Percentiles rank a stretch among this genome's conserved stretches.
These are phyloP conservation scores for Aureobasidium sp. DNA, from an alignment of 2,329 filamentous ascomycete genomes.

Conservation along the genomic window DNA sequence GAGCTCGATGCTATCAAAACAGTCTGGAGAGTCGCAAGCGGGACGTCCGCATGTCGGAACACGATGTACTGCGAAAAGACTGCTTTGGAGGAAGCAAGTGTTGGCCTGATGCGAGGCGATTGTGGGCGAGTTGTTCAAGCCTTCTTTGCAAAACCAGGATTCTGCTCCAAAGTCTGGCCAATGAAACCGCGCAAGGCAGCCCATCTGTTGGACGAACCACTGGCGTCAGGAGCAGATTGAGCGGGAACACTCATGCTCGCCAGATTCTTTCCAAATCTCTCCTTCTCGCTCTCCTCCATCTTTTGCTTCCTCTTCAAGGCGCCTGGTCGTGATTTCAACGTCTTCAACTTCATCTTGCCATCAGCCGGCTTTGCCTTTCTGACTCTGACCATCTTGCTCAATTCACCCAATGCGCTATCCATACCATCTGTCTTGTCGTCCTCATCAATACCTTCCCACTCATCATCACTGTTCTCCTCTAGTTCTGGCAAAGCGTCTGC, in stretches of 20 bases:
- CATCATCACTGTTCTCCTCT: conserved; percentile 39
- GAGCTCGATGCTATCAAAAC: neutral
- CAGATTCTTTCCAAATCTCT: conserved; percentile 77
- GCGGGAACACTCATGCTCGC: conserved; percentile 52
- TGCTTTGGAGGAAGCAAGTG: neutral
- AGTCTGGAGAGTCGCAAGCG: no score
- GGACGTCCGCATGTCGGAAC: neutral
- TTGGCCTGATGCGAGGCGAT: neutral
- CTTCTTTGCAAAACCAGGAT: conserved; percentile 58
- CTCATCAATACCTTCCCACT: conserved; percentile 29
- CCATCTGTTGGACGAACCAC: conserved; percentile 56
- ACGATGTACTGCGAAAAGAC: neutral
- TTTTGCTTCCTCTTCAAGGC: conserved; percentile 77
- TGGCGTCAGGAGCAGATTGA: conserved; percentile 28
- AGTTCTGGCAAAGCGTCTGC: conserved; percentile 71
- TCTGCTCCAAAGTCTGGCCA: conserved; percentile 80
- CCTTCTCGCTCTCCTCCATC: conserved; percentile 71
- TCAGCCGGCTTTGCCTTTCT: conserved; percentile 31
- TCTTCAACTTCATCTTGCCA: conserved; percentile 65
- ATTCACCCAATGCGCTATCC: conserved; percentile 9
- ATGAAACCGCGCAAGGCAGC: conserved; percentile 78
- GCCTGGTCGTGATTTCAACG: conserved; percentile 66
- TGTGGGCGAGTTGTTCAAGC: neutral
- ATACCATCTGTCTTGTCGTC: conserved; percentile 17
- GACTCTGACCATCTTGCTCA: conserved; percentile 20